Percentiles rank a stretch among this genome's conserved stretches.
These are phyloP conservation scores for Funneliformis caledonium DNA, from an alignment of 371 early-diverging fungal species.

Conservation along the genomic window DNA sequence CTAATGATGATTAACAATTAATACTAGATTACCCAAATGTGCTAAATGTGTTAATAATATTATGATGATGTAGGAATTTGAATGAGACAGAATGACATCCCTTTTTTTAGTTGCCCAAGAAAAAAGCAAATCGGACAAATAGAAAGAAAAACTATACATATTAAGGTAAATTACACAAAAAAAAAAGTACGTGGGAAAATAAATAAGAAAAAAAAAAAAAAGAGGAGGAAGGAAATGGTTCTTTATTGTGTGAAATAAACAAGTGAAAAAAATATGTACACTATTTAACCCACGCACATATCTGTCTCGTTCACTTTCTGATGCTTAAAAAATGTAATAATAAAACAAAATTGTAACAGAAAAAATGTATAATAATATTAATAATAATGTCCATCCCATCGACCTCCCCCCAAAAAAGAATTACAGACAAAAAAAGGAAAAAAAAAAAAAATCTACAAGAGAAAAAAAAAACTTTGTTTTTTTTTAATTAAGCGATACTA, in stretches of 20 bases:
- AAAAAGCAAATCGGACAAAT: too few species aligned
- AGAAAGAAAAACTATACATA: neutral
- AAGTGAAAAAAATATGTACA: constrained; percentile 20
- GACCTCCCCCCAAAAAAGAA: neutral
- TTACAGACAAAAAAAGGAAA: neutral
- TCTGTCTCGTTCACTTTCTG: neutral
- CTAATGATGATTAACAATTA: neutral
- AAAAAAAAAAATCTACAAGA: neutral
- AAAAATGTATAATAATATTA: neutral
- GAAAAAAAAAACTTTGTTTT: neutral
- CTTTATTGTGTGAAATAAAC: neutral
- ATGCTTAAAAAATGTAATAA: neutral
- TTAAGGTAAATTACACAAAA: neutral
- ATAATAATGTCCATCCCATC: constrained; percentile 34
- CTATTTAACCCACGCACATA: neutral
- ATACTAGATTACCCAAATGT: neutral
- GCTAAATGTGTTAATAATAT: neutral
- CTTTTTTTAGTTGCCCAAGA: neutral
- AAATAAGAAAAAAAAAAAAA: neutral
- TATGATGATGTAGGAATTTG: neutral
- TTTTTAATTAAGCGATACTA: neutral
- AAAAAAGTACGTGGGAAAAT: neutral
- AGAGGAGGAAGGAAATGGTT: neutral
- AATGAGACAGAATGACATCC: neutral
- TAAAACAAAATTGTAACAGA: neutral